Conservation (phyloP, 192 early-diverging fungal species). For the Backusella sp. region DNA sequence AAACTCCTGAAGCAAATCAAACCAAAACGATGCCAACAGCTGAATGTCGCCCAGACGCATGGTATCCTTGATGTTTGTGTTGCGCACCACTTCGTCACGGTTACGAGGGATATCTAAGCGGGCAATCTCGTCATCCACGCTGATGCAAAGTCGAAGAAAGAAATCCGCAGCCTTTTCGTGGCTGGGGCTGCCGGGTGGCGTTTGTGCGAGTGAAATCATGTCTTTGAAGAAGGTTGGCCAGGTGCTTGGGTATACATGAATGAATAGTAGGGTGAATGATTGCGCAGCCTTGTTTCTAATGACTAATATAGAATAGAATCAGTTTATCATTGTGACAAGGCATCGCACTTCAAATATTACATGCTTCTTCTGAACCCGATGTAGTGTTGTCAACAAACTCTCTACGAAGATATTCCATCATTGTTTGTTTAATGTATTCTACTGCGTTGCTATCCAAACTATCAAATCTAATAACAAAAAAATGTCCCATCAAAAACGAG, state of each 20-base stretch:
- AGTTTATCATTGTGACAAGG: too few relatives aligned
- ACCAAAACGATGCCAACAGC: conserved; percentile 72
- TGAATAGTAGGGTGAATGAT: conserved; percentile 76
- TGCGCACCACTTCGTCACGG: conserved; percentile 65
- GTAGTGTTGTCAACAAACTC: conserved; percentile 49
- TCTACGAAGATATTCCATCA: conserved; percentile 58
- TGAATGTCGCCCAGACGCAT: conserved; percentile 84
- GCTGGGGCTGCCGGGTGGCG: conserved; percentile 25
- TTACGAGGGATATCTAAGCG: conserved; percentile 65
- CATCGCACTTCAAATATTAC: conserved; percentile 27
- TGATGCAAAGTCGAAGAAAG: conserved; percentile 73
- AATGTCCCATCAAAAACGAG: not conserved
- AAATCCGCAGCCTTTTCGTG: conserved; percentile 63
- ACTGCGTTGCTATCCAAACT: conserved; percentile 47
- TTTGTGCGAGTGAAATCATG: conserved; percentile 63
- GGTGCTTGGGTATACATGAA: conserved; percentile 76
- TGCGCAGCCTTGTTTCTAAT: conserved; percentile 84
- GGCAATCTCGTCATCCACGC: conserved; percentile 90
- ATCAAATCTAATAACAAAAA: conserved; percentile 35
- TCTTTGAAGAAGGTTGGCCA: conserved; percentile 92
- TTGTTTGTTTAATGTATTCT: conserved; percentile 51
- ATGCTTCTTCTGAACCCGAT: conserved; percentile 46
- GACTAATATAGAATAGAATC: conserved; percentile 25
- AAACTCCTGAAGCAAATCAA: conserved; percentile 66
- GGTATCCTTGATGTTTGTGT: conserved; percentile 84